Percentiles rank a stretch among this genome's conserved stretches.
Conservation (phyloP, 257 asterid genomes). For the Primulina eburnea region DNA sequence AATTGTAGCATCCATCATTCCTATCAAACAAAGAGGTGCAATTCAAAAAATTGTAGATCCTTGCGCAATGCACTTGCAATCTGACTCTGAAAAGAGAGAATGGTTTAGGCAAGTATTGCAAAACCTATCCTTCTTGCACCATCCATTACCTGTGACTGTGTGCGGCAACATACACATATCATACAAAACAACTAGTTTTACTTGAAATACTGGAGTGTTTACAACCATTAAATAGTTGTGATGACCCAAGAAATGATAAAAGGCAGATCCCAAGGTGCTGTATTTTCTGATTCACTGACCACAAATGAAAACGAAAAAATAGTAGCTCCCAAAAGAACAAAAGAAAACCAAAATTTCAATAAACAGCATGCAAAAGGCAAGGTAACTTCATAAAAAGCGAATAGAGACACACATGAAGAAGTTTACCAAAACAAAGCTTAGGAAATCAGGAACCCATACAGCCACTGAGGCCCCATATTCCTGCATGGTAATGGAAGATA, state of each 20-base stretch:
- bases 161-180: neutral
- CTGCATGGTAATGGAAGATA: slow-evolving; percentile 14
- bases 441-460: slow-evolving; percentile 11
- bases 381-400: slow-evolving; percentile 11
- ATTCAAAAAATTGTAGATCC: slow-evolving; percentile 15
- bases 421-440: slow-evolving; percentile 14
- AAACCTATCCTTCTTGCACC: neutral
- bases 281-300: slow-evolving; percentile 13
- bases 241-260: neutral
- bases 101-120: slow-evolving; percentile 4
- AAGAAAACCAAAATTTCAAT: neutral
- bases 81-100: neutral
- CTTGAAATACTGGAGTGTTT: neutral
- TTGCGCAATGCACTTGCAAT: slow-evolving; percentile 1
- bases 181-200: neutral
- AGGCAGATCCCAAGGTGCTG: slow-evolving; percentile 8
- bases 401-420: slow-evolving; percentile 9
- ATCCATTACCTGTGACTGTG: slow-evolving; percentile 3
- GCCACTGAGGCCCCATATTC: slow-evolving; percentile 3
- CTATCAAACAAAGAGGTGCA: slow-evolving; percentile 39
- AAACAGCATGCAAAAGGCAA: slow-evolving; percentile 4
- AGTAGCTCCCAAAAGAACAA: neutral
- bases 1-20: slow-evolving; percentile 55
- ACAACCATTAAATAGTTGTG: slow-evolving; percentile 2
- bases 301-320: slow-evolving; percentile 12